Base-by-base conservation (phyloP, 2,329 filamentous ascomycete genomes). In the Cytospora piceae region DNA sequence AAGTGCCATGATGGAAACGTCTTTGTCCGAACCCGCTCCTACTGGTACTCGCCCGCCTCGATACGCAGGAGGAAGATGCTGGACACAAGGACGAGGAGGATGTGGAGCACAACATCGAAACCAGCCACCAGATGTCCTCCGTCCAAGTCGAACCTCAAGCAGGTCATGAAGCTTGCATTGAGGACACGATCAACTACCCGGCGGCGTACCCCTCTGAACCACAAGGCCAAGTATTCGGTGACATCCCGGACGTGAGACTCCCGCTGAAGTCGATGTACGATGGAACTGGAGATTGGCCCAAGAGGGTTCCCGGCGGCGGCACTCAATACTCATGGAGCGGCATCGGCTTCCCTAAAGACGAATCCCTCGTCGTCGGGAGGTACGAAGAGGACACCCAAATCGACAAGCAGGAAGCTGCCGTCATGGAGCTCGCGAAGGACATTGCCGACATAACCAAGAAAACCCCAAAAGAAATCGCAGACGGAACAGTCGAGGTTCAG, bases 341-440 rank as follows among this genome's bases (percentile, higher is more conserved):
- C 9, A 57, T 63, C 24, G 60, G 60, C 4, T 51, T 51, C 6
- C 60, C 60, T 2, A 14, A 9, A 1, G 60, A 56, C 37, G 5
- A 31, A 2, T 37, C 42, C 14, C 31, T 59, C n/a, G 4, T 34
- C 24, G 34, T 64, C 3, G 22, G 46, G 1, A 46, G 59, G 3
- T 59, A 59, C 9, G 61, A 64, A 46, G 54, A 52, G 1, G 12
- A 53, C 15, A 54, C 61, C 24, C 17, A 59, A 2, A 59, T 64
- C n/a, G 53, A 63, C 14, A 9, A 4, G 4, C 27, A 24, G 0
- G 37, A 63, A 5, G 15, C 24, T 2, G 9, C 7, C 15, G 15
- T 51, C 37, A 22, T 29, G 52, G 29, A 34, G 2, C 12, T 63
- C 2, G 24, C 29, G 14, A 29, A 6, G 1, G 60, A 56, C 9